These are phyloP conservation scores for Monilinia vaccinii-corymbosi DNA, from an alignment of 2,329 filamentous ascomycete species.

Conservation along the genomic window DNA sequence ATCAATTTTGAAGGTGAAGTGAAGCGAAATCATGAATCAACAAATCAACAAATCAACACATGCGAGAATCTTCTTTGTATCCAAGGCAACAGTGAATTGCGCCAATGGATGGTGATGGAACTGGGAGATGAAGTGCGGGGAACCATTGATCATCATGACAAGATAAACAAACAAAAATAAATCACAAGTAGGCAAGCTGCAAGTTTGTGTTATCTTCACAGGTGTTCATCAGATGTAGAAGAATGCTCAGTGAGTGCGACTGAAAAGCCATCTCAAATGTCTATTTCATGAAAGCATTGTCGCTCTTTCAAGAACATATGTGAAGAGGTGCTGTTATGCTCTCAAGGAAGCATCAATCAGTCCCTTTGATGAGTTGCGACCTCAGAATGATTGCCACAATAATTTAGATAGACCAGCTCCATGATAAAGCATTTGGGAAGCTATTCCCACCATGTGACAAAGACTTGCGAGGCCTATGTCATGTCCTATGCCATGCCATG, in stretches of 20 bases:
- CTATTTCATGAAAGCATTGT: background rate
- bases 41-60: background rate
- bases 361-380: background rate
- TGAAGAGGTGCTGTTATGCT: background rate
- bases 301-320: background rate
- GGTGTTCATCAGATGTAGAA: background rate
- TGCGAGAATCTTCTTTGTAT: background rate
- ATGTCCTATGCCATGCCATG: background rate
- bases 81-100: background rate
- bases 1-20: background rate
- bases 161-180: background rate
- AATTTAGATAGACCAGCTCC: background rate
- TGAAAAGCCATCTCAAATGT: background rate
- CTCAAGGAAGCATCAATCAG: background rate
- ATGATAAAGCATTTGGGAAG: background rate
- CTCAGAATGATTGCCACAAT: background rate
- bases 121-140: background rate
- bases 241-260: background rate
- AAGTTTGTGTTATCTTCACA: background rate
- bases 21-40: background rate
- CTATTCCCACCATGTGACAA: background rate
- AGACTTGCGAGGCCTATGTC: background rate
- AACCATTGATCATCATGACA: background rate
- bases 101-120: background rate
- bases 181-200: background rate